These are phyloP conservation scores for Dioscorea zingiberensis DNA, from an alignment of 106 monocot species.

Conservation along the genomic window DNA sequence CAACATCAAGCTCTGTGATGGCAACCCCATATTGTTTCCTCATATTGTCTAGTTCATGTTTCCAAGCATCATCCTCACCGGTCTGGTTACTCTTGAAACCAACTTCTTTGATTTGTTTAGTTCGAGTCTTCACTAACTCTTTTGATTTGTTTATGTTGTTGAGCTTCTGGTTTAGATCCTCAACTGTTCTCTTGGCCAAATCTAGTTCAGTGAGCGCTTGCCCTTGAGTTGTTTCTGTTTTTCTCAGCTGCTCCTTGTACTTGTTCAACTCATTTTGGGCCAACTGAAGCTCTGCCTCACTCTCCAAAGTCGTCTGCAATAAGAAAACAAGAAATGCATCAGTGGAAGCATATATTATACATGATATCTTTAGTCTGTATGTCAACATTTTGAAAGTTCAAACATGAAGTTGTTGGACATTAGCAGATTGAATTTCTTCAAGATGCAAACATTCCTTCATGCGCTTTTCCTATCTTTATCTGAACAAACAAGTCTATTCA, in stretches of 20 bases:
- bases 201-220: conserved; percentile 13
- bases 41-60: conserved; percentile 16
- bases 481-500: too few relatives aligned
- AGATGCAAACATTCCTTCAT: too few relatives aligned
- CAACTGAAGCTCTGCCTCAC: conserved; percentile 11
- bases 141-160: conserved; percentile 8
- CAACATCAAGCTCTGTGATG: conserved; percentile 6
- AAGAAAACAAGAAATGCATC: neutral
- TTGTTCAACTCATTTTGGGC: conserved; percentile 8
- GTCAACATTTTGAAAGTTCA: too few relatives aligned
- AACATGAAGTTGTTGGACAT: too few relatives aligned
- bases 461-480: too few relatives aligned
- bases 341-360: too few relatives aligned
- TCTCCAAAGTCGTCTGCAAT: conserved; percentile 5
- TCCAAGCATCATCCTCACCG: conserved; percentile 6
- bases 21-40: conserved; percentile 10
- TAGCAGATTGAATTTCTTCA: too few relatives aligned
- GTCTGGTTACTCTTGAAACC: neutral
- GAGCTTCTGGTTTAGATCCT: conserved; percentile 5
- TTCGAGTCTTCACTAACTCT: conserved; percentile 6
- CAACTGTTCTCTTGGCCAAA: conserved; percentile 7
- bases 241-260: conserved; percentile 9
- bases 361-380: too few relatives aligned
- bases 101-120: conserved; percentile 11
- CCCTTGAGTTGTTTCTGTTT: conserved; percentile 7